A percentile compares a stretch with the other conserved stretches of the same genome.
These are phyloP conservation scores for Ceratobasidium sp. DNA, from an alignment of 1,284 basidiomycete genomes.

Conservation along the genomic window DNA sequence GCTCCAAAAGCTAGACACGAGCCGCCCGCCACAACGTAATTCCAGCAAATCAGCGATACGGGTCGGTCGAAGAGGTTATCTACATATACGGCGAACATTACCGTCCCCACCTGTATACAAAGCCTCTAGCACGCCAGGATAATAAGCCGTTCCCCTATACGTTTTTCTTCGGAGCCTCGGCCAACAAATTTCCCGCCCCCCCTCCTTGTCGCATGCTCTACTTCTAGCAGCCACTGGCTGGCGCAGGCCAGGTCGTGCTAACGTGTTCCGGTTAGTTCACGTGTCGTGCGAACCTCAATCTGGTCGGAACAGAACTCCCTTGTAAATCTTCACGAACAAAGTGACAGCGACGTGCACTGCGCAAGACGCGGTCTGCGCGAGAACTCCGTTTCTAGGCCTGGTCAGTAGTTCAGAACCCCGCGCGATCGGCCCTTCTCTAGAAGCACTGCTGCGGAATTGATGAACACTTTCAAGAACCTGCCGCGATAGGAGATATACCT, in stretches of 20 bases:
- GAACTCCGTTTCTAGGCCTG: constrained; percentile 59
- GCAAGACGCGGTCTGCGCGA: constrained; percentile 63
- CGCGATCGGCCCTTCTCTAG: constrained; percentile 57
- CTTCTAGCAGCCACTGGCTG: constrained; percentile 56
- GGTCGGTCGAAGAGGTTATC: constrained; percentile 56
- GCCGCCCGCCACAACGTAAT: constrained; percentile 56
- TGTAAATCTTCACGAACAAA: constrained; percentile 58
- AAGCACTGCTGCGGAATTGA: constrained; percentile 53
- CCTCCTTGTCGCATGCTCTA: constrained; percentile 59
- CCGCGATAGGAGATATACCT: constrained; percentile 47
- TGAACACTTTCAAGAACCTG: no score
- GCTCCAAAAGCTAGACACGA: constrained; percentile 59
- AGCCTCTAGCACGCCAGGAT: constrained; percentile 55
- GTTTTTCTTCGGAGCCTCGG: constrained; percentile 62
- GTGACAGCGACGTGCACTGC: constrained; percentile 64
- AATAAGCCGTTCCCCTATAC: constrained; percentile 65
- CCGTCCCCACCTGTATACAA: not conserved
- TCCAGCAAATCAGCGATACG: not conserved
- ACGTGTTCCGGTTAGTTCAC: not conserved
- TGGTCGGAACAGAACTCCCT: constrained; percentile 1
- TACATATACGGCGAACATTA: constrained; percentile 45
- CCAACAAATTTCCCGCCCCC: constrained; percentile 63
- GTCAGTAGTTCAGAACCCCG: constrained; percentile 56
- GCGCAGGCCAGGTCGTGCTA: constrained; percentile 40
- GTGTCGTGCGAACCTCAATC: not conserved